Evolutionary conservation across 257 asterid species (phyloP).

Genomic region (Linderniella brevidens): DNA sequence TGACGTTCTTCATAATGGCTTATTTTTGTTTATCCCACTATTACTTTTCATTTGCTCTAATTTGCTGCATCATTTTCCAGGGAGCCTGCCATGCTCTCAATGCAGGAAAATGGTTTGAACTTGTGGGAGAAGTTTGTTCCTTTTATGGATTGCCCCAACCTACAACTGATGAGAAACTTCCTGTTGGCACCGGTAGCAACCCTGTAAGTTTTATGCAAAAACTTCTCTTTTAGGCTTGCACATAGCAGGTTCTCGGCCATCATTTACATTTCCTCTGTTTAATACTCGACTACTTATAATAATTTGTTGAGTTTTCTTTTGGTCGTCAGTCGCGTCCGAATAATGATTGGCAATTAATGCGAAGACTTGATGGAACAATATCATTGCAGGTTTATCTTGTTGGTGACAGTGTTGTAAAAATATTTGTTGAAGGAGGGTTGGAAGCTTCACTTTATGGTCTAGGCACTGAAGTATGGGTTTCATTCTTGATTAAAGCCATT

Average conservation of each 20-base stretch:
- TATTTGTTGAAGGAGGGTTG: constrained; percentile 75
- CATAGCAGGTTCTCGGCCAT: background rate
- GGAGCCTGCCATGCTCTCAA: constrained; percentile 88
- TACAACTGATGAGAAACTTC: constrained; percentile 70
- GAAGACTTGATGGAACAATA: constrained; percentile 10
- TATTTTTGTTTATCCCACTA: constrained; percentile 12
- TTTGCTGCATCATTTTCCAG: constrained; percentile 24
- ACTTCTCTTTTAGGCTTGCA: constrained; percentile 5
- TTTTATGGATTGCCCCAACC: constrained; percentile 57
- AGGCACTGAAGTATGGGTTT: constrained; percentile 74
- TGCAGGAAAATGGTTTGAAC: constrained; percentile 71
- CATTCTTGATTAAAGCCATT: constrained; percentile 3
- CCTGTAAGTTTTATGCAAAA: constrained; percentile 52
- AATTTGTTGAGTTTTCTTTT: constrained; percentile 1
- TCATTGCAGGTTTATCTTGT: constrained; percentile 57
- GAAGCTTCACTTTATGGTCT: constrained; percentile 74
- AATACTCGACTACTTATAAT: background rate
- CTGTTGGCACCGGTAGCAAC: constrained; percentile 96
- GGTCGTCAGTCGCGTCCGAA: background rate
- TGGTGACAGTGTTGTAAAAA: constrained; percentile 58
- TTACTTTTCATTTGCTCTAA: background rate
- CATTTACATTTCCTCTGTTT: too few species aligned
- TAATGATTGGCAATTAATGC: constrained; percentile 1
- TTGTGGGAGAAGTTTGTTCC: constrained; percentile 46
- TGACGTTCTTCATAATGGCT: constrained; percentile 5